Base-by-base conservation (phyloP, 495 filamentous ascomycete genomes). In the Aspergillus hancockii region DNA sequence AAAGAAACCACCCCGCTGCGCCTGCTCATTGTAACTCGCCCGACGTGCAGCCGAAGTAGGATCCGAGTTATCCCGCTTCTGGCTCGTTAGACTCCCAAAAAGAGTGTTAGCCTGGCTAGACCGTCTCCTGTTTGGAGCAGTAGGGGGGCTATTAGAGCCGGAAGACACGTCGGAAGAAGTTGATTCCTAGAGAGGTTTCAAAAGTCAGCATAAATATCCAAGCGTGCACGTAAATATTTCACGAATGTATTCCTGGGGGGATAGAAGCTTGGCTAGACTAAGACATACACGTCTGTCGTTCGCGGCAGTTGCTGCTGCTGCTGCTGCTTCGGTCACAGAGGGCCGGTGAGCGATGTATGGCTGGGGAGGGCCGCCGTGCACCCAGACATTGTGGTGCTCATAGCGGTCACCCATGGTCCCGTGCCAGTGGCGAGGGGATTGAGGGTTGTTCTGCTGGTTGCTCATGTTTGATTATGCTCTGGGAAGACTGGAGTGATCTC, bases 21-120 rank as follows among this genome's bases (percentile, higher is more conserved):
- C 21, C 70, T 84, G 81, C 62, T 85, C 83, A 41, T 71, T 74
- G 62, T 75, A 84, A 61, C 77, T 81, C 16, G 73, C 69, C 36
- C 79, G 69, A 14, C 82, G 72, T 9, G 69, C 67, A 7, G 70
- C 63, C 47, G 74, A 66, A 4, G 57, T 59, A 0, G 73, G 62
- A 61, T 84, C 81, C 7, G 50, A 52, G 0, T 72, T 73, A 49
- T 76, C 77, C 3, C 83, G 74, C 63, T 86, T 86, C 72, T 82
- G 79, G 31, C 69, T 74, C 7, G 73, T 72, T 64, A 86, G 71
- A 36, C 71, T 74, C 14, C 74, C 68, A 60, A 86, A 86, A 14
- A 82, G 67, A 8, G 66, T 67, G 0, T 62, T 57, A 55, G 57
- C 63, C 32, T 68, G 66, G 59, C 74, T 77, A 16, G 74, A 76